These are phyloP conservation scores for Blastobotrys buckinghamii DNA, from an alignment of 1,139 yeast species.

Conservation along the genomic window DNA sequence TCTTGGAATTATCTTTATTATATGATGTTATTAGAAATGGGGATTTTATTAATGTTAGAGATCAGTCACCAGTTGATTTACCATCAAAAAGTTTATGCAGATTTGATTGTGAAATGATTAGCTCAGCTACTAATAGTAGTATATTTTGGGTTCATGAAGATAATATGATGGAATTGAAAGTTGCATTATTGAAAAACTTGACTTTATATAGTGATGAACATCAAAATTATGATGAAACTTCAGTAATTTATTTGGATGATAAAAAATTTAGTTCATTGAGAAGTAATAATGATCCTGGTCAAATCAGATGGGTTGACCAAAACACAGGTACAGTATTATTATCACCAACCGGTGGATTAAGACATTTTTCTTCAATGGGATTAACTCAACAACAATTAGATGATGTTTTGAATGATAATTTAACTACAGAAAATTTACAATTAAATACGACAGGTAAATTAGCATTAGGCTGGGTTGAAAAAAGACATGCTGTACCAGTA, in stretches of 20 bases:
- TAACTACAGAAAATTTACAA: slow-evolving; percentile 3
- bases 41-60: slow-evolving; percentile 12
- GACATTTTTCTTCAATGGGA: slow-evolving; percentile 40
- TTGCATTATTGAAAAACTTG: slow-evolving; percentile 33
- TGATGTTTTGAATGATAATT: slow-evolving; percentile 24
- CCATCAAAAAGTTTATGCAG: slow-evolving; percentile 30
- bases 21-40: slow-evolving; percentile 44
- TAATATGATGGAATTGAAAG: slow-evolving; percentile 36
- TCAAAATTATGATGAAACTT: slow-evolving; percentile 7
- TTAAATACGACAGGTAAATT: slow-evolving; percentile 26
- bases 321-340: slow-evolving; percentile 30
- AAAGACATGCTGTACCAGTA: slow-evolving; percentile 28
- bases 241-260: slow-evolving; percentile 33
- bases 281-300: slow-evolving; percentile 37
- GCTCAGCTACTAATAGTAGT: slow-evolving; percentile 25
- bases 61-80: slow-evolving; percentile 16
- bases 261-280: slow-evolving; percentile 32
- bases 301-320: slow-evolving; percentile 26
- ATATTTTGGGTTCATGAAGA: slow-evolving; percentile 39
- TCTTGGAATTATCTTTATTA: slow-evolving; percentile 56
- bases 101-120: slow-evolving; percentile 36
- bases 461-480: slow-evolving; percentile 36
- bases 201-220: slow-evolving; percentile 10
- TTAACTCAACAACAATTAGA: slow-evolving; percentile 30
- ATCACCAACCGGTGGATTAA: slow-evolving; percentile 48